These are phyloP conservation scores for Populus deltoides DNA, from an alignment of 345 rosid species.

Conservation along the genomic window DNA sequence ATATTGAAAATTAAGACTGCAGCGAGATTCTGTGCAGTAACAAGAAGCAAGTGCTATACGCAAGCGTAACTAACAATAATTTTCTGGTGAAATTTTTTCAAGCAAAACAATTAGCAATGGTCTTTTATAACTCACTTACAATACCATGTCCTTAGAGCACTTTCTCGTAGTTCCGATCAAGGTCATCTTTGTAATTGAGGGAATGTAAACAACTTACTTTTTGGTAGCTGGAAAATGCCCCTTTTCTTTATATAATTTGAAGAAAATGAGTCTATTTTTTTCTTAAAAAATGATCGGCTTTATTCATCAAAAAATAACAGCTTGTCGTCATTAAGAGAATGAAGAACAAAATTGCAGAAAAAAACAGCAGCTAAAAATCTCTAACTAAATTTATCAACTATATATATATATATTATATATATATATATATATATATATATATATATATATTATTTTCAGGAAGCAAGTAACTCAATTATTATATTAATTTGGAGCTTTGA, in stretches of 20 bases:
- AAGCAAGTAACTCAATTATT: background rate
- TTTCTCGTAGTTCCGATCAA: too few relatives aligned
- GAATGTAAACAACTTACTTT: background rate
- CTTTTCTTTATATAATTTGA: too few relatives aligned
- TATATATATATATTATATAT: background rate
- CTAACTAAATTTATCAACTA: background rate
- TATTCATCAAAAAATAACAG: background rate
- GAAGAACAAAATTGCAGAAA: background rate
- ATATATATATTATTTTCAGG: background rate
- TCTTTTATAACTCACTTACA: too few relatives aligned
- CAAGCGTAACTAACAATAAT: background rate
- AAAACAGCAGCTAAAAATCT: background rate
- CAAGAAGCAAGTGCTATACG: background rate
- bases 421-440: background rate
- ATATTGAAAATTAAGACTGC: background rate
- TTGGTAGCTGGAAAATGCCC: background rate
- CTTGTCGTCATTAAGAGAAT: background rate
- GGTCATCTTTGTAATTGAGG: background rate
- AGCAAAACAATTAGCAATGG: too few relatives aligned
- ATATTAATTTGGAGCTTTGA: background rate
- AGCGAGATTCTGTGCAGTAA: background rate
- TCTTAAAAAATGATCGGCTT: too few relatives aligned
- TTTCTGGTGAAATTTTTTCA: too few relatives aligned
- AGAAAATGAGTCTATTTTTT: background rate
- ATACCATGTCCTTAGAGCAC: too few relatives aligned